Evolutionary conservation across 306 rosid genomes (phyloP).

Genomic region (Sphenostylis stenocarpa): DNA sequence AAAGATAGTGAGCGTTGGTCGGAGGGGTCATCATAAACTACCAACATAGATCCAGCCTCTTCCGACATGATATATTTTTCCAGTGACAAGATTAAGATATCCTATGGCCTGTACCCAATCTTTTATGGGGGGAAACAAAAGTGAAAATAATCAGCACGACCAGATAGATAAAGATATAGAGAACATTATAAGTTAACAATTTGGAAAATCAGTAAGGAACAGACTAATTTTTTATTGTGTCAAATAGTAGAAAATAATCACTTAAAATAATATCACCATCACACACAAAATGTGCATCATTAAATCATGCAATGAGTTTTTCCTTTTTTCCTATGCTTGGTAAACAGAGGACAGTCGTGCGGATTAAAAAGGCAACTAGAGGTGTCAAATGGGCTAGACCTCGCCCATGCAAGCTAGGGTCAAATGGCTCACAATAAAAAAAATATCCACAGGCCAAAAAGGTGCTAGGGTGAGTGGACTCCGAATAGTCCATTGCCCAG

Average conservation of each 20-base stretch:
- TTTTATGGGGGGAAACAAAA: neutral
- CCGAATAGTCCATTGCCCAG: neutral
- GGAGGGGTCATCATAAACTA: constrained; percentile 80
- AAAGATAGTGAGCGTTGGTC: constrained; percentile 78
- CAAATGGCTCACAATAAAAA: neutral
- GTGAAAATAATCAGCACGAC: constrained; percentile 19
- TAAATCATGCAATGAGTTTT: neutral
- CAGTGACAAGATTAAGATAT: constrained; percentile 30
- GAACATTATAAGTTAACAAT: neutral
- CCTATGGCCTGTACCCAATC: neutral
- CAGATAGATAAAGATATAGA: neutral
- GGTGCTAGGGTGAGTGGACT: neutral
- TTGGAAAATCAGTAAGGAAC: neutral
- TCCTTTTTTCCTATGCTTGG: neutral
- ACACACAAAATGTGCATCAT: constrained; percentile 1
- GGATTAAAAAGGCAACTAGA: neutral
- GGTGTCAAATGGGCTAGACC: neutral
- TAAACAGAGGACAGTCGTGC: neutral
- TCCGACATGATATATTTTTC: constrained; percentile 62
- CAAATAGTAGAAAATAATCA: neutral
- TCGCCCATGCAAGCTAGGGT: neutral
- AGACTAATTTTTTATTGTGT: neutral
- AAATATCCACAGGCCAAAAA: neutral
- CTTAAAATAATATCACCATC: neutral
- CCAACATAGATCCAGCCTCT: constrained; percentile 73